These are phyloP conservation scores for Boletus vermiculosoides DNA, from an alignment of 768 basidiomycete genomes.

Conservation along the genomic window DNA sequence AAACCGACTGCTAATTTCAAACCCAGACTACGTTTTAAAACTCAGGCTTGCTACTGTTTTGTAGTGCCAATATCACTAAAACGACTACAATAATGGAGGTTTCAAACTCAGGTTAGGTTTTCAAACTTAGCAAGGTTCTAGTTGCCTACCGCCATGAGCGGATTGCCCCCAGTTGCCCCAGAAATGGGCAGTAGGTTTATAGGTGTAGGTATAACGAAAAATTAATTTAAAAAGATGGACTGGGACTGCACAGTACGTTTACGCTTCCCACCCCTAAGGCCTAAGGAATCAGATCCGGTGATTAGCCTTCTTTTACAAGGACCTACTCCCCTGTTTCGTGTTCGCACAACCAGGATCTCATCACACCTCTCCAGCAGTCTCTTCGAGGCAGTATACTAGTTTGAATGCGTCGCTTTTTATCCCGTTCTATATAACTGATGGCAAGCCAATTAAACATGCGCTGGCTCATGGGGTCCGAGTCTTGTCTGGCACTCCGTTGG, in stretches of 20 bases:
- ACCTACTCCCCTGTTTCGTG: not conserved
- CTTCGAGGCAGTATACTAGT: not conserved
- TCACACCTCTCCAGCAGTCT: not conserved
- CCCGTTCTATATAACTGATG: not conserved
- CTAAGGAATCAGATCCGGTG: not conserved
- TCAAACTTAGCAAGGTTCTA: no score
- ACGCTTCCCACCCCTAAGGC: not conserved
- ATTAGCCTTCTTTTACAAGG: not conserved
- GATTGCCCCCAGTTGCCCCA: no score
- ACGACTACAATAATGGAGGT: no score
- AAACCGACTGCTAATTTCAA: no score
- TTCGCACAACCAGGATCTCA: not conserved
- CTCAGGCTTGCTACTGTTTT: no score
- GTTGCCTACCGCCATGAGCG: no score
- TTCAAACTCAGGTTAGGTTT: no score
- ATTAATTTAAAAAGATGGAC: no score
- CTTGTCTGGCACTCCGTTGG: not conserved
- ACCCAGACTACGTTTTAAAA: no score
- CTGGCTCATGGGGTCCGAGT: not conserved
- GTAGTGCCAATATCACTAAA: no score
- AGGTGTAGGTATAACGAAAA: no score
- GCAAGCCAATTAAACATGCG: not conserved
- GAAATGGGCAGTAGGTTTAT: no score
- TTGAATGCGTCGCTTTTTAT: not conserved
- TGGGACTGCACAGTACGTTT: not conserved